Percentiles rank a stretch among this genome's conserved stretches.
These are phyloP conservation scores for Mucor indicus DNA, from an alignment of 371 early-diverging fungal genomes.

Conservation along the genomic window DNA sequence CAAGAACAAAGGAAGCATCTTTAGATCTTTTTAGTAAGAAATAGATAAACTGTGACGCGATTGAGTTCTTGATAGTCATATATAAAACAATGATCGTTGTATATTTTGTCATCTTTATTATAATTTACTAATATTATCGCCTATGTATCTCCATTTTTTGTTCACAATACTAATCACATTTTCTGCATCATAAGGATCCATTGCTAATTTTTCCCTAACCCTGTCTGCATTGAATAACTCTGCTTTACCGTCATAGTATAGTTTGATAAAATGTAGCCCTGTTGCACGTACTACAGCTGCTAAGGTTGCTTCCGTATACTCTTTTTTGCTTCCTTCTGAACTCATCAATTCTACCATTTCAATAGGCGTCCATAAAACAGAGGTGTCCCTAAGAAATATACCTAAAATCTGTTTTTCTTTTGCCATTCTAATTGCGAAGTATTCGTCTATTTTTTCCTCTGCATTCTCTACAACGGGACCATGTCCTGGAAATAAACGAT, in stretches of 20 bases:
- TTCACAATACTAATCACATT: conserved; percentile 10
- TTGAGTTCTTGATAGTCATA: too few species aligned
- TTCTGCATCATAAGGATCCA: conserved; percentile 6
- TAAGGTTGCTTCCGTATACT: not conserved
- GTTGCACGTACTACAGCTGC: conserved; percentile 6
- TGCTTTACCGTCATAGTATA: conserved; percentile 20
- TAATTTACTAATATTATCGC: conserved; percentile 2
- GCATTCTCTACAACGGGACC: conserved; percentile 47
- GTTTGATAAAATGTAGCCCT: conserved; percentile 15
- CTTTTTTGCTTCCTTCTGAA: not conserved
- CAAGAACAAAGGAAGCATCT: too few species aligned
- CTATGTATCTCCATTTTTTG: conserved; percentile 12
- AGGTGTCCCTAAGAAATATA: conserved; percentile 6
- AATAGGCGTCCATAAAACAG: not conserved
- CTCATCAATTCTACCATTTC: conserved; percentile 5
- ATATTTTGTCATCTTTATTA: too few species aligned
- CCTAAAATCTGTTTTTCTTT: conserved; percentile 29
- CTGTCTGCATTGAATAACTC: not conserved
- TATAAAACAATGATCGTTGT: too few species aligned
- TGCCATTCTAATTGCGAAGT: conserved; percentile 12
- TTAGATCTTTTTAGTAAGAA: too few species aligned
- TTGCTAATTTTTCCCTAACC: not conserved
- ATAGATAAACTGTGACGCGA: too few species aligned
- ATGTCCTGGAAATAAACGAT: conserved; percentile 52
- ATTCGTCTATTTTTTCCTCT: conserved; percentile 21